Evolutionary conservation across 1,284 basidiomycete genomes (phyloP).

Genomic region (Irpex rosettiformis): DNA sequence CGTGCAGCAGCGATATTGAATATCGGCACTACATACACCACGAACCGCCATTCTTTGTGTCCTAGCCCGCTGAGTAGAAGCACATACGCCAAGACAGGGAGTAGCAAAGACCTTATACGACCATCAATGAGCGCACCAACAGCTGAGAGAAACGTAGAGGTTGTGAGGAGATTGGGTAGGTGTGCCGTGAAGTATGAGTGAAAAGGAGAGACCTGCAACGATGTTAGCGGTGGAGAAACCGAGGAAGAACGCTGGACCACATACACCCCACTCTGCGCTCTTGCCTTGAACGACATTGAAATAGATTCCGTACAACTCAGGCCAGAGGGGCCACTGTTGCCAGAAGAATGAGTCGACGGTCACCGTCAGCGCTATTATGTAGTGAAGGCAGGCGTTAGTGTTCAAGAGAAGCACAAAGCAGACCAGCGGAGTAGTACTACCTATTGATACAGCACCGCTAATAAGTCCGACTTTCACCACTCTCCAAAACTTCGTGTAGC

Average conservation of each 20-base stretch:
- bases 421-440: conserved; percentile 41
- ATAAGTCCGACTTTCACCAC: conserved; percentile 53
- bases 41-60: conserved; percentile 96
- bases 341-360: conserved; percentile 87
- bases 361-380: conserved; percentile 60
- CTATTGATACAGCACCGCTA: conserved; percentile 51
- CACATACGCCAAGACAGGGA: conserved; percentile 58
- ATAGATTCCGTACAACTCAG: conserved; percentile 76
- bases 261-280: conserved; percentile 88
- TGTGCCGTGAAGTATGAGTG: conserved; percentile 68
- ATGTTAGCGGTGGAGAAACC: conserved; percentile 4
- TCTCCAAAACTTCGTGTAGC: conserved; percentile 40
- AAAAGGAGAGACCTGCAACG: conserved; percentile 66
- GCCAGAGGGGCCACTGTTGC: conserved; percentile 74
- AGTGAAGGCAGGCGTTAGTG: not conserved
- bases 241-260: conserved; percentile 26
- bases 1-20: conserved; percentile 80
- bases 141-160: conserved; percentile 61
- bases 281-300: conserved; percentile 92
- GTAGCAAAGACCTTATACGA: conserved; percentile 47
- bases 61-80: conserved; percentile 70
- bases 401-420: not conserved
- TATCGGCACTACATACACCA: conserved; percentile 83
- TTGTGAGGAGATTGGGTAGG: conserved; percentile 80
- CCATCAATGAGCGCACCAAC: conserved; percentile 46